phyloP scores from a whole-genome alignment of 805 yeast species.

The Zygosaccharomyces lentus region DNA sequence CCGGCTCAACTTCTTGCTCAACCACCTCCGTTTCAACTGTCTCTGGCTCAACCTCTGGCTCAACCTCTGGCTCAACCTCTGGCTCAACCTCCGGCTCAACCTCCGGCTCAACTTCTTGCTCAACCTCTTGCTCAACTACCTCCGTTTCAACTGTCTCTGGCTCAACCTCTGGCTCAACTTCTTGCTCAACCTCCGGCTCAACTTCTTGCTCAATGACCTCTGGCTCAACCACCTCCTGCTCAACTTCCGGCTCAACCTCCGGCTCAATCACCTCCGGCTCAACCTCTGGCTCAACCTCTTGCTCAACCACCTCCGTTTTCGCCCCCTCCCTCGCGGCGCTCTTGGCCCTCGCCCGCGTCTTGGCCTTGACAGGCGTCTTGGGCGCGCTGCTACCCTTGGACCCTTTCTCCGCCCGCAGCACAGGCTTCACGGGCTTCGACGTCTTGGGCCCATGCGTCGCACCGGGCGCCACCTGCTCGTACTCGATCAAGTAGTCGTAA shows the following conservation, averaged over 20 bases:
- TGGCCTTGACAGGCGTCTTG: conserved; percentile 4
- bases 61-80: neutral
- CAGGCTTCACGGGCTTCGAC: conserved; percentile 1
- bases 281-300: neutral
- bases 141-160: conserved; percentile 6
- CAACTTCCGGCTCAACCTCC: neutral
- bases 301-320: neutral
- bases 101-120: neutral
- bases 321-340: conserved; percentile 1
- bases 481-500: conserved; percentile 3
- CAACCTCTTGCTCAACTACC: neutral
- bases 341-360: neutral
- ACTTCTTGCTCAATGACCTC: neutral
- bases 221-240: neutral
- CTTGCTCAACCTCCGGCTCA: neutral
- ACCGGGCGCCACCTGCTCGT: conserved; percentile 1
- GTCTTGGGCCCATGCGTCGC: neutral
- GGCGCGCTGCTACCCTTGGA: neutral
- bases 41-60: neutral
- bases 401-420: conserved; percentile 6
- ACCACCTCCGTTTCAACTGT: neutral
- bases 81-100: no score
- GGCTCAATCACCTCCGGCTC: neutral
- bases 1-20: neutral
- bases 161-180: neutral